Evolutionary conservation across 306 rosid genomes (phyloP).

Genomic region (Hylodesmum podocarpum): DNA sequence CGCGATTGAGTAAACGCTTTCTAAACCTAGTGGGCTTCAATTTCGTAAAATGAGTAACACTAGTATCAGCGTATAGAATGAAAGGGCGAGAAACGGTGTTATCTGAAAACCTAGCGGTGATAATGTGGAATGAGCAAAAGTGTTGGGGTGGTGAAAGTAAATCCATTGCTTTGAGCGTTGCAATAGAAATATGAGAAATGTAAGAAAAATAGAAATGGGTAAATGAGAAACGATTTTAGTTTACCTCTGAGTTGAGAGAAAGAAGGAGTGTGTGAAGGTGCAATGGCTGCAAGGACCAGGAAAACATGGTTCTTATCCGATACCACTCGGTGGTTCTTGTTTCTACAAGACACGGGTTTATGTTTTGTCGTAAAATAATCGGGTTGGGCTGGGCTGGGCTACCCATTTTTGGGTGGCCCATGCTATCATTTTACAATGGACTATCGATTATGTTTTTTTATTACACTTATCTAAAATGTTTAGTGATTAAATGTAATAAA

Average conservation of each 20-base stretch:
- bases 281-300: not conserved
- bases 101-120: constrained; percentile 30
- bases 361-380: not conserved
- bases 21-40: not conserved
- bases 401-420: not conserved
- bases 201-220: not conserved
- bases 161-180: constrained; percentile 18
- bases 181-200: not conserved
- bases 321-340: not conserved
- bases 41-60: constrained; percentile 20
- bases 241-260: not conserved
- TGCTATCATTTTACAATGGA: too few relatives aligned
- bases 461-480: too few relatives aligned
- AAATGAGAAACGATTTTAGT: not conserved
- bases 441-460: too few relatives aligned
- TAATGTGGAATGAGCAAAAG: constrained; percentile 41
- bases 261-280: not conserved
- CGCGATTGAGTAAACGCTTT: constrained; percentile 28
- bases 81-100: constrained; percentile 31
- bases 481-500: too few relatives aligned
- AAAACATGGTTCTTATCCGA: not conserved
- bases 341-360: not conserved
- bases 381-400: not conserved
- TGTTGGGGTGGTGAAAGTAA: constrained; percentile 39
- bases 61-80: constrained; percentile 20